Evolutionary conservation across 805 yeast genomes (phyloP).

Genomic region (Babjeviella inositovora): DNA sequence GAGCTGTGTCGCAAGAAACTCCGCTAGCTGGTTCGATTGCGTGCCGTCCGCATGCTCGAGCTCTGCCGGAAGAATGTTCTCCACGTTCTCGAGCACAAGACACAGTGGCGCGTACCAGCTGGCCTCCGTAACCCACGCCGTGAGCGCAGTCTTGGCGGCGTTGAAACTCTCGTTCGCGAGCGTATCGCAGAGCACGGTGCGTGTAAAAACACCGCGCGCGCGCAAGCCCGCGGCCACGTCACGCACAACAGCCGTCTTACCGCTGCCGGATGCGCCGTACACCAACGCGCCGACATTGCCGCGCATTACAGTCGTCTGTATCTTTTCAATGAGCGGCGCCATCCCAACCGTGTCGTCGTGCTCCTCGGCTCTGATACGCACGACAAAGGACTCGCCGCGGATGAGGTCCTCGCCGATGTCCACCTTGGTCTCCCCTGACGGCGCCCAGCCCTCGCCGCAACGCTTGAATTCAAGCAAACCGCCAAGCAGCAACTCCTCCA

Average conservation of each 20-base stretch:
- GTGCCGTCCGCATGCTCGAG: slow-evolving; percentile 39
- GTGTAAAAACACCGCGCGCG: no score
- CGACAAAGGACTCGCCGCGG: slow-evolving; percentile 20
- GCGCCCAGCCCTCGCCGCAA: slow-evolving; percentile 27
- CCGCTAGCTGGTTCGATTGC: slow-evolving; percentile 48
- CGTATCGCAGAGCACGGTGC: slow-evolving; percentile 38
- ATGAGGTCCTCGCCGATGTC: slow-evolving; percentile 35
- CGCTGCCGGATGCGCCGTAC: slow-evolving; percentile 69
- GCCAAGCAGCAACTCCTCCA: slow-evolving; percentile 32
- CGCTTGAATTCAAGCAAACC: slow-evolving; percentile 36
- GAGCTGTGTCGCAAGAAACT: slow-evolving; percentile 29
- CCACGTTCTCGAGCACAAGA: slow-evolving; percentile 65
- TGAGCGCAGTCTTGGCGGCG: slow-evolving; percentile 23
- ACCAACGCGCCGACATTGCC: slow-evolving; percentile 42
- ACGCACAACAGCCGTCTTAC: slow-evolving; percentile 46
- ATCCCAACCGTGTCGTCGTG: slow-evolving; percentile 34
- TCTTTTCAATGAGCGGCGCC: slow-evolving; percentile 20
- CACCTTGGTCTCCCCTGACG: slow-evolving; percentile 17
- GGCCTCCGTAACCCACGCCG: slow-evolving; percentile 22
- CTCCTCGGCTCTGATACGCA: slow-evolving; percentile 2
- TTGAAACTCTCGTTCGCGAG: slow-evolving; percentile 37
- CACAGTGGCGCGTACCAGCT: slow-evolving; percentile 68
- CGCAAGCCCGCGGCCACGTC: slow-evolving; percentile 19
- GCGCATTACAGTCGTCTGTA: slow-evolving; percentile 20
- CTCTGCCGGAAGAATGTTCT: slow-evolving; percentile 55